Conservation (phyloP, 2,329 filamentous ascomycete genomes). For the Trichoderma sp. region DNA sequence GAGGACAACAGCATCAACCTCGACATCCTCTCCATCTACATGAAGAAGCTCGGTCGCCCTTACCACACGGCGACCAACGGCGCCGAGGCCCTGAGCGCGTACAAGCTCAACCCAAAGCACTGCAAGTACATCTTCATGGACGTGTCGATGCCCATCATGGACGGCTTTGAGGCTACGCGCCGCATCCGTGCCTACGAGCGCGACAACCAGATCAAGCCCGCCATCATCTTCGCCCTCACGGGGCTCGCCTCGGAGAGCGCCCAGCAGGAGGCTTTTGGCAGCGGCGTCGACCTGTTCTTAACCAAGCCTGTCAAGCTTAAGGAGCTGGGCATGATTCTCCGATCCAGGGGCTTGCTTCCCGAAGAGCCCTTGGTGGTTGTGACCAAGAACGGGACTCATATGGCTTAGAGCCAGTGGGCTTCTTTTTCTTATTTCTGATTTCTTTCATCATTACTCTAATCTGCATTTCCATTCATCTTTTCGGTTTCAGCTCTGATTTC, state of each 20-base stretch:
- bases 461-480: neutral
- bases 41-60: conserved; percentile 33
- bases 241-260: conserved; percentile 49
- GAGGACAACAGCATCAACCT: conserved; percentile 21
- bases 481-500: neutral
- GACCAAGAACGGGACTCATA: conserved; percentile 3
- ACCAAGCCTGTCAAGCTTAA: conserved; percentile 51
- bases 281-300: conserved; percentile 53
- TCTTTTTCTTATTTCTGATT: neutral
- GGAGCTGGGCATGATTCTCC: conserved; percentile 31
- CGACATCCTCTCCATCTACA: conserved; percentile 31
- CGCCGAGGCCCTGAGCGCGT: conserved; percentile 34
- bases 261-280: conserved; percentile 51
- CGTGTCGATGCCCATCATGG: conserved; percentile 57
- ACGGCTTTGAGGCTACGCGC: conserved; percentile 50
- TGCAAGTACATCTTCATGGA: conserved; percentile 43
- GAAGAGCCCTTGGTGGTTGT: conserved; percentile 2
- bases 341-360: conserved; percentile 14
- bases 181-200: conserved; percentile 50
- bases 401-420: neutral
- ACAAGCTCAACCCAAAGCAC: conserved; percentile 23
- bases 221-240: conserved; percentile 51
- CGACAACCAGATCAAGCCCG: conserved; percentile 39
- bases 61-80: conserved; percentile 36
- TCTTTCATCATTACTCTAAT: neutral